Evolutionary conservation across 768 basidiomycete genomes (phyloP).

Genomic region (Tricholoma hemisulphureum): DNA sequence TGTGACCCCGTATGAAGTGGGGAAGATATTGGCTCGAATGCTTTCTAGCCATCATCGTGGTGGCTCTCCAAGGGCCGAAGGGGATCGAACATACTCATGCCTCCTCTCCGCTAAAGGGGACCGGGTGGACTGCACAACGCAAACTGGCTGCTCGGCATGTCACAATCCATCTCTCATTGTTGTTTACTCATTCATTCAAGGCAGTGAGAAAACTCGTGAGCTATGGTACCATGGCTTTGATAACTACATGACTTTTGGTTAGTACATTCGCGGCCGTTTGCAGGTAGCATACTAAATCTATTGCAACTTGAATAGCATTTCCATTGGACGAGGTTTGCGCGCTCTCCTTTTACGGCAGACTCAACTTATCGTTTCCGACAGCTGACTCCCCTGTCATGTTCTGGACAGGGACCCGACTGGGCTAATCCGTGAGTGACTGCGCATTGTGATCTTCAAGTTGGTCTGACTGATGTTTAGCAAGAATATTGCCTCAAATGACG

Average conservation of each 20-base stretch:
- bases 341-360: not conserved
- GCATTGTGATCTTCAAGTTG: not conserved
- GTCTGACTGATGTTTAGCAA: slow-evolving; percentile 35
- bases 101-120: slow-evolving; percentile 29
- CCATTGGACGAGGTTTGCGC: slow-evolving; percentile 74
- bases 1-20: slow-evolving; percentile 41
- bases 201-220: slow-evolving; percentile 67
- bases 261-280: slow-evolving; percentile 11
- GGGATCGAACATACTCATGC: slow-evolving; percentile 33
- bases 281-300: slow-evolving; percentile 14
- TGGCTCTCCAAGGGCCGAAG: slow-evolving; percentile 34
- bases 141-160: slow-evolving; percentile 58
- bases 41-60: slow-evolving; percentile 39
- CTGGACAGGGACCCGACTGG: slow-evolving; percentile 86
- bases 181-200: not conserved
- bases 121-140: slow-evolving; percentile 55
- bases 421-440: slow-evolving; percentile 61
- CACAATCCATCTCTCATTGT: not conserved
- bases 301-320: slow-evolving; percentile 63
- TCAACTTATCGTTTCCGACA: slow-evolving; percentile 29
- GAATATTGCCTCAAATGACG: slow-evolving; percentile 85
- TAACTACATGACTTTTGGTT: slow-evolving; percentile 85
- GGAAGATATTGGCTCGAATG: slow-evolving; percentile 52
- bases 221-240: slow-evolving; percentile 91
- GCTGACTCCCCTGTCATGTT: slow-evolving; percentile 88